Evolutionary conservation across 2,329 filamentous ascomycete species (phyloP).

Genomic region (Ophiostoma pallidulum): DNA sequence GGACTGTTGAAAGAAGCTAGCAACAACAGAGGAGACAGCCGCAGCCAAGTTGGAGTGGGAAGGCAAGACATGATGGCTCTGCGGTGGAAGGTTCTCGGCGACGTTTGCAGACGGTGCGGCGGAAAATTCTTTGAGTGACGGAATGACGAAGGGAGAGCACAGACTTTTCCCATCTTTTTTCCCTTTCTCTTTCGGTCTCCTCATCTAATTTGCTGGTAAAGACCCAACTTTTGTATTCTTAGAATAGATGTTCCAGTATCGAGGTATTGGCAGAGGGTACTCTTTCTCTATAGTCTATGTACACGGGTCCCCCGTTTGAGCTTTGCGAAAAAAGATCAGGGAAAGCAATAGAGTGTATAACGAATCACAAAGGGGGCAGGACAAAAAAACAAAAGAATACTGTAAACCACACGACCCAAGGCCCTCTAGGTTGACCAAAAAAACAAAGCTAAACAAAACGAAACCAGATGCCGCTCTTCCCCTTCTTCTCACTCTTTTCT

Average conservation of each 20-base stretch:
- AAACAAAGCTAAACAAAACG: no score
- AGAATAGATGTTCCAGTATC: no score
- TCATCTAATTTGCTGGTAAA: neutral
- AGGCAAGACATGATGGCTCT: slow-evolving; percentile 7
- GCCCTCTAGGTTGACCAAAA: no score
- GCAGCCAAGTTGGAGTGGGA: slow-evolving; percentile 16
- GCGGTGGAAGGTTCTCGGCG: slow-evolving; percentile 17
- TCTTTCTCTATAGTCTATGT: slow-evolving; percentile 2
- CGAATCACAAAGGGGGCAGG: no score
- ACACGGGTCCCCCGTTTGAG: neutral
- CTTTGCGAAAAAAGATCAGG: neutral
- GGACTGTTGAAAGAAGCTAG: slow-evolving; percentile 17
- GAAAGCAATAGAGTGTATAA: neutral
- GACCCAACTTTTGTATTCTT: neutral
- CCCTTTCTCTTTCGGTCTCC: neutral
- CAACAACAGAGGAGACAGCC: slow-evolving; percentile 4
- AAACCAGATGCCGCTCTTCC: no score
- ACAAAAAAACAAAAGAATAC: no score
- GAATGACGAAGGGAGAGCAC: neutral
- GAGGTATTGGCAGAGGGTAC: neutral
- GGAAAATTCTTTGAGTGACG: slow-evolving; percentile 27
- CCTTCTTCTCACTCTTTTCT: no score
- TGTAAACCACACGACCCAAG: no score
- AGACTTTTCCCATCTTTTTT: neutral
- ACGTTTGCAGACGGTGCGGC: slow-evolving; percentile 26